phyloP scores from a whole-genome alignment of 1,284 basidiomycete genomes.

The Gomphus bonarii region DNA sequence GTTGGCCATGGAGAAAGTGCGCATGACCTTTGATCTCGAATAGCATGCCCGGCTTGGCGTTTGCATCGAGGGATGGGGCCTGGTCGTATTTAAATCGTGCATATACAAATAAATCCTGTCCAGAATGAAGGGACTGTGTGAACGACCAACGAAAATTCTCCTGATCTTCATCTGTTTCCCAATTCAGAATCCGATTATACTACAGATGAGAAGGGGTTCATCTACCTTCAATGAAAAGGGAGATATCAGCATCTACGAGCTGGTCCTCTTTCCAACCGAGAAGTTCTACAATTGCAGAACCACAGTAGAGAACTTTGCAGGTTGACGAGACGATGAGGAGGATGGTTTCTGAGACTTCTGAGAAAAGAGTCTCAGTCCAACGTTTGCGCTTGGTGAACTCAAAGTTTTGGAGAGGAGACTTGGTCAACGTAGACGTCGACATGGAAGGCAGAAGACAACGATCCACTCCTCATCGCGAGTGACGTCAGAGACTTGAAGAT shows the following conservation, averaged over 20 bases:
- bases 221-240: conserved; percentile 57
- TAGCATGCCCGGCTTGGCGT: conserved; percentile 33
- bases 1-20: conserved; percentile 32
- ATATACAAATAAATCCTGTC: conserved; percentile 45
- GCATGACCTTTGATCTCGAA: conserved; percentile 69
- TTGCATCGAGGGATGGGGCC: conserved; percentile 4
- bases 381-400: conserved; percentile 81
- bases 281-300: conserved; percentile 56
- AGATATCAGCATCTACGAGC: conserved; percentile 54
- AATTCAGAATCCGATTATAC: not conserved
- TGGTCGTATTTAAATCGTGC: conserved; percentile 47
- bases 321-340: conserved; percentile 54
- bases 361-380: conserved; percentile 75
- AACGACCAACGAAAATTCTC: conserved; percentile 46
- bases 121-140: conserved; percentile 37
- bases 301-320: conserved; percentile 60
- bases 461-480: no score
- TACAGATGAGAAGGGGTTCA: conserved; percentile 8
- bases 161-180: conserved; percentile 47
- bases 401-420: conserved; percentile 27
- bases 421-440: not conserved
- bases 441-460: not conserved
- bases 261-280: conserved; percentile 70
- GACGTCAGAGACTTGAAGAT: not conserved
- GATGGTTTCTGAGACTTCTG: conserved; percentile 67